phyloP scores from a whole-genome alignment of 2,329 filamentous ascomycete species.

The Beauveria sp. region DNA sequence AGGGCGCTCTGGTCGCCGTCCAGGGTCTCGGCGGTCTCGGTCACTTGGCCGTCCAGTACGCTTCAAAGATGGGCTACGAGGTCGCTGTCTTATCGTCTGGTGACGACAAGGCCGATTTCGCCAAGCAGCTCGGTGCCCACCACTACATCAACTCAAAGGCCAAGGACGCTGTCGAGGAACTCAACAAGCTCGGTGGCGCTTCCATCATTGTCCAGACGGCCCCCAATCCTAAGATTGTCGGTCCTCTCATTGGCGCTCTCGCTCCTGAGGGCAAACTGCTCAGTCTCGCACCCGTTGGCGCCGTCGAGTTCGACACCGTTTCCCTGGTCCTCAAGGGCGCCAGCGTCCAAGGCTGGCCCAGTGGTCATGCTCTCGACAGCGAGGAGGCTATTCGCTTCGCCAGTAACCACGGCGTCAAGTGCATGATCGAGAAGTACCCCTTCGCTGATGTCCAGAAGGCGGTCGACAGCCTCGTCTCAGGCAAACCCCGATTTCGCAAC shows the following conservation, averaged over 20 bases:
- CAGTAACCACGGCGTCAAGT: conserved; percentile 51
- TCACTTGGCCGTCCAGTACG: conserved; percentile 71
- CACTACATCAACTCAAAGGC: conserved; percentile 44
- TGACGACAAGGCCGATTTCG: conserved; percentile 61
- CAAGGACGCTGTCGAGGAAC: conserved; percentile 38
- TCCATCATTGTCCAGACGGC: conserved; percentile 55
- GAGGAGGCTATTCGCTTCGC: conserved; percentile 63
- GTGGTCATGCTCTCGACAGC: conserved; percentile 54
- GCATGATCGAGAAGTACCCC: conserved; percentile 57
- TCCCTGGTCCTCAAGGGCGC: conserved; percentile 42
- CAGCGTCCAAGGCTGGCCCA: conserved; percentile 56
- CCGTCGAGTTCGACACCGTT: conserved; percentile 35
- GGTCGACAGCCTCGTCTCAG: conserved; percentile 31
- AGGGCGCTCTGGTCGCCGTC: conserved; percentile 46
- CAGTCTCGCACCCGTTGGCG: conserved; percentile 45
- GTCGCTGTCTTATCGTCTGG: conserved; percentile 62
- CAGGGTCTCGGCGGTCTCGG: conserved; percentile 71
- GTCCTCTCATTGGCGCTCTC: conserved; percentile 45
- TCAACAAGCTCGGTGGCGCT: conserved; percentile 54
- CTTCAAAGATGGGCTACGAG: conserved; percentile 66
- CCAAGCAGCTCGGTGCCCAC: conserved; percentile 37
- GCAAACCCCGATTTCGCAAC: conserved; percentile 38
- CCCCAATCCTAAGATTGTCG: conserved; percentile 49
- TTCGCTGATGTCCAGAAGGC: conserved; percentile 43
- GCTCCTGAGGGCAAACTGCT: conserved; percentile 50